phyloP scores from a whole-genome alignment of 1,284 basidiomycete species.

The Cerioporus squamosus region DNA sequence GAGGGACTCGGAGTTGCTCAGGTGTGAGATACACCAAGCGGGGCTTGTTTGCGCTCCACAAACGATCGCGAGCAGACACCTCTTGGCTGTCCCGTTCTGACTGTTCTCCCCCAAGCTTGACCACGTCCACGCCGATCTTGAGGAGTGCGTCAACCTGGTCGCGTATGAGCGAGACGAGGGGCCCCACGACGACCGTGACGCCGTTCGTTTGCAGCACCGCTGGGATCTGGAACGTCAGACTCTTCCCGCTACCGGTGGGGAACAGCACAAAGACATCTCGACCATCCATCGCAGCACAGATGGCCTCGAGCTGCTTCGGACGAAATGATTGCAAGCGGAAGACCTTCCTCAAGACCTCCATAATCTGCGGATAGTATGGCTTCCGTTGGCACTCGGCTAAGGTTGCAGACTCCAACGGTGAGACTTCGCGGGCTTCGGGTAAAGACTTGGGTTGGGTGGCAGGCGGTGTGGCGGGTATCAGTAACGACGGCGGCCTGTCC shows the following conservation, averaged over 20 bases:
- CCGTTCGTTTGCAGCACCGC: slow-evolving; percentile 76
- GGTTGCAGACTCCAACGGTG: not conserved
- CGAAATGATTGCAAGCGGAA: slow-evolving; percentile 81
- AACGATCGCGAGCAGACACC: slow-evolving; percentile 37
- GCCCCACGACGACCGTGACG: slow-evolving; percentile 91
- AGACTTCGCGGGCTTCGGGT: not conserved
- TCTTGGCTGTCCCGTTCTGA: slow-evolving; percentile 44
- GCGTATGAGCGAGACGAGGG: slow-evolving; percentile 88
- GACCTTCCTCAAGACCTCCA: slow-evolving; percentile 60
- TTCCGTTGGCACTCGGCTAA: slow-evolving; percentile 6
- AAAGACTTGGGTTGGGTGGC: slow-evolving; percentile 11
- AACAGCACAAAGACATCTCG: slow-evolving; percentile 94
- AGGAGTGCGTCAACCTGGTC: slow-evolving; percentile 86
- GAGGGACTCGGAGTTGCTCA: slow-evolving; percentile 80
- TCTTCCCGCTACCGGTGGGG: slow-evolving; percentile 97
- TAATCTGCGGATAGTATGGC: slow-evolving; percentile 62
- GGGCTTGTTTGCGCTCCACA: slow-evolving; percentile 52
- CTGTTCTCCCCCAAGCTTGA: slow-evolving; percentile 72
- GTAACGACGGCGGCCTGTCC: not conserved
- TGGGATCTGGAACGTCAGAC: slow-evolving; percentile 86
- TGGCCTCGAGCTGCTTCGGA: slow-evolving; percentile 86
- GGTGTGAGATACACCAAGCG: slow-evolving; percentile 91
- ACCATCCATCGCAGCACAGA: slow-evolving; percentile 80
- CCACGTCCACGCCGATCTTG: slow-evolving; percentile 71
- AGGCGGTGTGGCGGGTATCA: slow-evolving; percentile 12